Evolutionary conservation across 371 early-diverging fungal genomes (phyloP).

Genomic region (Pancytospora philotis): DNA sequence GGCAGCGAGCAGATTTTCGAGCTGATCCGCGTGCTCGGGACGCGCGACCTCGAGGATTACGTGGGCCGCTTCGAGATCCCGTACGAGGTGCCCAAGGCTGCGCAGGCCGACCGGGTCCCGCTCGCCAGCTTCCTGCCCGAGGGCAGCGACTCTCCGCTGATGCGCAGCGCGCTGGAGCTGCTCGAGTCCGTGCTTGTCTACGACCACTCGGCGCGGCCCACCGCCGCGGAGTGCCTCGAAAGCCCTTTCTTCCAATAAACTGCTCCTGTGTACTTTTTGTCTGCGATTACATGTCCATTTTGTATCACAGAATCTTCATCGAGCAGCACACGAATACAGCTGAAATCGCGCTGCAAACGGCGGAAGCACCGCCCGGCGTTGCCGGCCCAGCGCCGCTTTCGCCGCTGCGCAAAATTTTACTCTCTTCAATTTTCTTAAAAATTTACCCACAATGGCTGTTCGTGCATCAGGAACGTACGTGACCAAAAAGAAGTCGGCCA

Average conservation of each 20-base stretch:
- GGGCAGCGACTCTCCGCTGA: not conserved
- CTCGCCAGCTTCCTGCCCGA: constrained; percentile 11
- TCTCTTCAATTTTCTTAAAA: constrained; percentile 5
- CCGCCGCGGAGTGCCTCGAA: constrained; percentile 50
- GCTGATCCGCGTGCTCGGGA: constrained; percentile 87
- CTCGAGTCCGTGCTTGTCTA: constrained; percentile 51
- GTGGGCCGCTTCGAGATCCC: constrained; percentile 82
- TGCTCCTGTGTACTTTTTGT: too few species aligned
- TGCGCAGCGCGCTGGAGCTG: constrained; percentile 27
- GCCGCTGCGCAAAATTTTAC: too few species aligned
- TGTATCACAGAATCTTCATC: too few species aligned
- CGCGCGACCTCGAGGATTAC: constrained; percentile 74
- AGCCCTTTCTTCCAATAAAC: too few species aligned
- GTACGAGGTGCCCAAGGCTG: constrained; percentile 9
- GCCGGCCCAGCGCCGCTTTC: too few species aligned
- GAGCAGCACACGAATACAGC: too few species aligned
- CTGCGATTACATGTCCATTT: too few species aligned
- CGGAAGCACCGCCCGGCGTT: too few species aligned
- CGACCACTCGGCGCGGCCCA: constrained; percentile 55
- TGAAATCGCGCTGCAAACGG: too few species aligned
- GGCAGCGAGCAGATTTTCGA: constrained; percentile 92
- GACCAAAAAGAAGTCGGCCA: constrained; percentile 39
- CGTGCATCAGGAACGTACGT: constrained; percentile 43
- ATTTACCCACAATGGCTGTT: constrained; percentile 32
- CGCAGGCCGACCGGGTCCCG: constrained; percentile 17